phyloP scores from a whole-genome alignment of 495 filamentous ascomycete genomes.

The Penicillium salamii region DNA sequence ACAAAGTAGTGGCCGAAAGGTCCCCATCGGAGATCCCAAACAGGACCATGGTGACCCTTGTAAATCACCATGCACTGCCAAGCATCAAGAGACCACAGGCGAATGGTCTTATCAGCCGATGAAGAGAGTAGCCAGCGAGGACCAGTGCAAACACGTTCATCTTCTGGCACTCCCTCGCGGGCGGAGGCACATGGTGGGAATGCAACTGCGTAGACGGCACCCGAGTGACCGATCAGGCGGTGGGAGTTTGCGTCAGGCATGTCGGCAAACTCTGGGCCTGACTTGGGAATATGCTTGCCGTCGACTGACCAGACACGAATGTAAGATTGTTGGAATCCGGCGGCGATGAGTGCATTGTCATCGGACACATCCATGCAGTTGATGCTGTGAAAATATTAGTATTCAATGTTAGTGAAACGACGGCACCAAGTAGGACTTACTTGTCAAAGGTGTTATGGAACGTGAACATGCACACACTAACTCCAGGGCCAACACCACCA shows the following conservation, averaged over 20 bases:
- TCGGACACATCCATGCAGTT: conserved; percentile 92
- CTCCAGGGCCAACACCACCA: conserved; percentile 72
- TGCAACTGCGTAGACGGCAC: conserved; percentile 80
- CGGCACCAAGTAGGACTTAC: conserved; percentile 38
- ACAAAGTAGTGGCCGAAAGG: conserved; percentile 95
- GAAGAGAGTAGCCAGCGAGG: conserved; percentile 78
- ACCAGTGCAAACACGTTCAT: conserved; percentile 54
- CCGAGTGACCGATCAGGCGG: conserved; percentile 88
- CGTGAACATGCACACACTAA: conserved; percentile 92
- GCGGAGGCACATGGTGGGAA: conserved; percentile 76
- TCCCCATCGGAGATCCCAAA: conserved; percentile 87
- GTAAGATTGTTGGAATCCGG: conserved; percentile 87
- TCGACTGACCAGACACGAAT: conserved; percentile 90
- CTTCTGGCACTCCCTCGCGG: conserved; percentile 41
- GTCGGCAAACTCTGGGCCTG: conserved; percentile 40
- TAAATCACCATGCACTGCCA: conserved; percentile 91
- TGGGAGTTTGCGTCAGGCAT: conserved; percentile 59
- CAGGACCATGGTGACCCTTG: conserved; percentile 82
- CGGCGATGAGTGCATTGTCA: conserved; percentile 78
- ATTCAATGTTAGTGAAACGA: background rate
- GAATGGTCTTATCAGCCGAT: conserved; percentile 80
- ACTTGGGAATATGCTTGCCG: conserved; percentile 59
- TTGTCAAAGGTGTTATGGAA: conserved; percentile 93
- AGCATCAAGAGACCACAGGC: conserved; percentile 87
- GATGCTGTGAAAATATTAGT: conserved; percentile 54